These are phyloP conservation scores for Neurospora sp. DNA, from an alignment of 495 filamentous ascomycete species.

Conservation along the genomic window DNA sequence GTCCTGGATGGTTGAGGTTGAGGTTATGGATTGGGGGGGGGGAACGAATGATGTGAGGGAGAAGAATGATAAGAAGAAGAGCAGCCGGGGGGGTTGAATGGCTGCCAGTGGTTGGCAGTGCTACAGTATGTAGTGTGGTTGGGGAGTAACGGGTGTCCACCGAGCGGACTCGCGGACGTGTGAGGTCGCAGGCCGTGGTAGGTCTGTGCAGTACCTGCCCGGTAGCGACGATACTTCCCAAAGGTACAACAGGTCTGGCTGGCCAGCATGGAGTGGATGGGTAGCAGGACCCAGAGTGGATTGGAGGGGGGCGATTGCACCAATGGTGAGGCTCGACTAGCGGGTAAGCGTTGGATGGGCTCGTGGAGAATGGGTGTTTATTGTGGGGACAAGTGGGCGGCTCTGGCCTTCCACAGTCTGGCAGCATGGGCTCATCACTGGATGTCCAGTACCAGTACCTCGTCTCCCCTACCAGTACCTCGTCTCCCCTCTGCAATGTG, in stretches of 20 bases:
- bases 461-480: not conserved
- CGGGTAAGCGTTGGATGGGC: not conserved
- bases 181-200: not conserved
- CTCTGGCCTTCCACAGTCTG: not conserved
- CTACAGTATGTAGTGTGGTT: not conserved
- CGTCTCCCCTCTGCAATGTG: not conserved
- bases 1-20: not conserved
- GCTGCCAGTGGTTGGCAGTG: not conserved
- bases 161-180: not conserved
- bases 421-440: not conserved
- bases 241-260: not conserved
- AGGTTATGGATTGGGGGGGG: not conserved
- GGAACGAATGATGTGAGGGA: not conserved
- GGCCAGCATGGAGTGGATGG: not conserved
- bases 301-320: not conserved
- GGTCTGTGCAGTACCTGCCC: not conserved
- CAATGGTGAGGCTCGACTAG: not conserved
- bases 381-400: not conserved
- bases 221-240: not conserved
- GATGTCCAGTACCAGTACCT: not conserved
- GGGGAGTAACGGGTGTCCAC: not conserved
- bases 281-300: not conserved
- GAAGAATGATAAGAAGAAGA: not conserved
- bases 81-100: not conserved
- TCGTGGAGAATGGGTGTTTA: not conserved